phyloP scores from a whole-genome alignment of 176 grass and related monocot genomes.

The Eragrostis curvula region DNA sequence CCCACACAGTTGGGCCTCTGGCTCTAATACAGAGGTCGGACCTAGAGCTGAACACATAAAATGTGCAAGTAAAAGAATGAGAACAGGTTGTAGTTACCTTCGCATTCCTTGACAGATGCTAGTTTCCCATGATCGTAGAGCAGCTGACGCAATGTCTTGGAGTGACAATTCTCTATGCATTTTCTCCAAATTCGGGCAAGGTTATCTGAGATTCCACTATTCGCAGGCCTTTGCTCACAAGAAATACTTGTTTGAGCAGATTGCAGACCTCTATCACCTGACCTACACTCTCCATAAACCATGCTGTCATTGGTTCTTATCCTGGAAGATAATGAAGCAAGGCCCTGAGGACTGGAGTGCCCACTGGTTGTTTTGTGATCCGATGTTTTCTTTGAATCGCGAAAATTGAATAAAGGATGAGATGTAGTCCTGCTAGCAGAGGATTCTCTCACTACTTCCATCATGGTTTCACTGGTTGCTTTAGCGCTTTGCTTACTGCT shows the following conservation, averaged over 20 bases:
- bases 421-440: slow-evolving; percentile 54
- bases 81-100: slow-evolving; percentile 57
- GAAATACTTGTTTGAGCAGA: slow-evolving; percentile 54
- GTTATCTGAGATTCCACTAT: slow-evolving; percentile 56
- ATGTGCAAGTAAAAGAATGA: slow-evolving; percentile 22
- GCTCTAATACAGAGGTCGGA: slow-evolving; percentile 5
- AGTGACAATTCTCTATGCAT: slow-evolving; percentile 90
- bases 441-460: slow-evolving; percentile 58
- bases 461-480: slow-evolving; percentile 49
- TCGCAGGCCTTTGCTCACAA: slow-evolving; percentile 44
- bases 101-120: slow-evolving; percentile 64
- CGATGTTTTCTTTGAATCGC: slow-evolving; percentile 47
- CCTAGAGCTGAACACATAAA: slow-evolving; percentile 15
- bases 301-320: slow-evolving; percentile 44
- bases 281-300: slow-evolving; percentile 57
- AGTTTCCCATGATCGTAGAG: slow-evolving; percentile 80
- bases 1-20: background rate
- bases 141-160: slow-evolving; percentile 75
- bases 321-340: slow-evolving; percentile 48
- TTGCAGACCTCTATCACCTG: slow-evolving; percentile 53
- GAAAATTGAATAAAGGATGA: slow-evolving; percentile 52
- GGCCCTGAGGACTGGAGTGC: slow-evolving; percentile 49
- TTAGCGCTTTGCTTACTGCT: slow-evolving; percentile 70
- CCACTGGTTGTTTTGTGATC: slow-evolving; percentile 52
- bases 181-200: slow-evolving; percentile 75